Evolutionary conservation across 169 alveolate genomes (phyloP), one percentile per base, ranked within the genome.

Genomic region (Plasmodium inui): DNA sequence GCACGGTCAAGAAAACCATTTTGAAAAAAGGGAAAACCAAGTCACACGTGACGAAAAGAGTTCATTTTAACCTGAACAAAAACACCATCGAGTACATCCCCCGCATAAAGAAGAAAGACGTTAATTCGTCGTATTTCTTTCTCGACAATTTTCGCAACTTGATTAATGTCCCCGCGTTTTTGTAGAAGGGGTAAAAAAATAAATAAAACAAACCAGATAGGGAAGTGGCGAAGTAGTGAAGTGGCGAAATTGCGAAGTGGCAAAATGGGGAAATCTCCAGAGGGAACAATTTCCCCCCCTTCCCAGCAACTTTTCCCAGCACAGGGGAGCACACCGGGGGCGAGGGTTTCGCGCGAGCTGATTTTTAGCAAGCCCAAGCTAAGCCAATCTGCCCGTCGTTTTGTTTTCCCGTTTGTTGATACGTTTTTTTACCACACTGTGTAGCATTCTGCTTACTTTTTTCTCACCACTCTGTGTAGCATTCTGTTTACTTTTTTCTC

Each of bases 51-150:
- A 44, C 93, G 2, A 85, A 85, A 85, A 85, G 41, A 41, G 93
- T 85, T n/a, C 93, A 85, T 50, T 85, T 85, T 26, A 67, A 85
- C 37, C 76, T 85, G 79, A 85, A 85, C 39, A 85, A 55, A 50
- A 85, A 85, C 26, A 85, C 93, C 76, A 76, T 85, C 70, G 85
- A 73, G 61, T 85, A 85, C 70, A 85, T 85, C 39, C 93, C 93
- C 28, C 78, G 93, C 22, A 55, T 17, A 34, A 85, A 85, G 79
- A 85, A 57, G 71, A 85, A 41, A 76, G 74, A 34, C 34, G 67
- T 53, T 44, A 85, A 85, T 22, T 32, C 86, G 30, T 32, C 86
- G 30, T 85, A 50, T 53, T 74, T 85, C 50, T 76, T 85, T 85
- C 70, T 85, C 39, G 81, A 74, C 17, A 85, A 85, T 32, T 85